Conservation (phyloP, 331 rosid species). For the Pyracantha coccinea region DNA sequence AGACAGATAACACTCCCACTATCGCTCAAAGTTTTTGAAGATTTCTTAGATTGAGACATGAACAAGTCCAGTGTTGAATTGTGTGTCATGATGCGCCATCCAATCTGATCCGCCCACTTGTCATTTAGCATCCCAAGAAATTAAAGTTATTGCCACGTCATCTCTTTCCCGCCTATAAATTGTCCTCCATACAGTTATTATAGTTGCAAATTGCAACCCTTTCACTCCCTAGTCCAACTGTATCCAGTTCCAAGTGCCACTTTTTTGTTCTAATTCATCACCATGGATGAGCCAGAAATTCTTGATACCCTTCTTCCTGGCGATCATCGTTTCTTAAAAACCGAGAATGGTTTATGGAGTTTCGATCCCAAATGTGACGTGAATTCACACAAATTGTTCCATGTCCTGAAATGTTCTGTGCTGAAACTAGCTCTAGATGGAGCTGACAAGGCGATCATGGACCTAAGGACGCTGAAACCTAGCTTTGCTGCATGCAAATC, state of each 20-base stretch:
- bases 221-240: background rate
- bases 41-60: too few relatives aligned
- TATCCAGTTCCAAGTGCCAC: background rate
- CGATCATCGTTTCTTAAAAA: background rate
- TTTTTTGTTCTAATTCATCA: background rate
- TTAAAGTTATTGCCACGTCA: background rate
- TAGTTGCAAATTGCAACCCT: background rate
- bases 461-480: background rate
- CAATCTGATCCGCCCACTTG: background rate
- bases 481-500: background rate
- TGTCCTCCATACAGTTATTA: background rate
- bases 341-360: background rate
- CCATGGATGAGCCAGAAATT: conserved; percentile 4
- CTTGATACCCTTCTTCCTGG: background rate
- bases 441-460: conserved; percentile 11
- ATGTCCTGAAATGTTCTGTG: conserved; percentile 4
- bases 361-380: background rate
- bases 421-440: conserved; percentile 14
- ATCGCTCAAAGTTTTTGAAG: too few relatives aligned
- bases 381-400: background rate
- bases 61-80: conserved; percentile 3
- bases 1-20: too few relatives aligned
- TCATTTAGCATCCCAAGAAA: conserved; percentile 5
- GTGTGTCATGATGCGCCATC: background rate
- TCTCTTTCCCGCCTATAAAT: background rate